Conservation (phyloP, 2,329 filamentous ascomycete genomes). For the Anisogramma anomala region DNA sequence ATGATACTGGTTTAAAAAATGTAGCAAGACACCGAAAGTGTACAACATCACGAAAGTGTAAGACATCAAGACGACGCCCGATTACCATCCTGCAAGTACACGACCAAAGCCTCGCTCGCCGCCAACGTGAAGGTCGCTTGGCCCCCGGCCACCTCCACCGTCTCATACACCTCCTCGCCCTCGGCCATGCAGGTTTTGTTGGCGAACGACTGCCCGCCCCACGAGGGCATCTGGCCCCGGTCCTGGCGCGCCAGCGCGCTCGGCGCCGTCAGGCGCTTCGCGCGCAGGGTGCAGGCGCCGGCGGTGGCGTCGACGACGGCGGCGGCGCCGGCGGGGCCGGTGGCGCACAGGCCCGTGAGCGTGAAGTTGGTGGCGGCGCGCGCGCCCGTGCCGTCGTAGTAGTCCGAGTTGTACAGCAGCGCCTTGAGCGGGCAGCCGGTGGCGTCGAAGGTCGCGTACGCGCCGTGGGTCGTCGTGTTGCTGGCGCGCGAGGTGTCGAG, state of each 20-base stretch:
- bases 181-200: constrained; percentile 33
- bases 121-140: constrained; percentile 29
- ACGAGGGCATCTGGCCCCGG: constrained; percentile 29
- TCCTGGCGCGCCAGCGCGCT: constrained; percentile 33
- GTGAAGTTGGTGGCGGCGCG: constrained; percentile 29
- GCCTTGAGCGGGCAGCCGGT: constrained; percentile 25
- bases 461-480: constrained; percentile 33
- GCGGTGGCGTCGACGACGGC: constrained; percentile 30
- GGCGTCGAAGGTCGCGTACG: constrained; percentile 33
- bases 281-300: constrained; percentile 29
- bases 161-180: constrained; percentile 30
- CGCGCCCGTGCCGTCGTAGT: constrained; percentile 25
- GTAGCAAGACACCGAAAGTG: too few species aligned
- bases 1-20: too few species aligned
- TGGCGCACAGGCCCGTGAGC: constrained; percentile 32
- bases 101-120: constrained; percentile 36
- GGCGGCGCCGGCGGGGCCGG: constrained; percentile 23
- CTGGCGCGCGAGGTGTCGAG: constrained; percentile 30
- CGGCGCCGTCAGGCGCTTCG: constrained; percentile 34
- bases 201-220: constrained; percentile 34
- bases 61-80: too few species aligned
- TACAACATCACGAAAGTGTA: too few species aligned
- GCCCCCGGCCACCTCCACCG: constrained; percentile 23
- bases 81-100: constrained; percentile 36
- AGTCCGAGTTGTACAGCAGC: constrained; percentile 36